Base-by-base conservation (phyloP, 2,329 filamentous ascomycete genomes). In the Trichocomaceae sp. region DNA sequence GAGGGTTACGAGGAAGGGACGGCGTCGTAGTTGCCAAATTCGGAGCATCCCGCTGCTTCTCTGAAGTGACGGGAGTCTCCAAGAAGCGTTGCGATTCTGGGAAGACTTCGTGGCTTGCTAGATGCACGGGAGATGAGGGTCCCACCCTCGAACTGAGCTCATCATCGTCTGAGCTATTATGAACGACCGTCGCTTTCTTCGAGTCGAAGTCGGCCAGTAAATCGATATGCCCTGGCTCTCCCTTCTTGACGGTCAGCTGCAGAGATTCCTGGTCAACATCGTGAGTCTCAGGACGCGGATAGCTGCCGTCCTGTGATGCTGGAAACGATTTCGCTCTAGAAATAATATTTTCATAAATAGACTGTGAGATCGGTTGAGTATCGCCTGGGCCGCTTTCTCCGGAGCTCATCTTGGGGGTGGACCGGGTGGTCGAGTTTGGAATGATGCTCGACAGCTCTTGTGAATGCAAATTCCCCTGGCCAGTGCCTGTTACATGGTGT, bases 11-110 rank as follows among this genome's bases (percentile, higher is more conserved):
- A 13, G 74, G 69, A 23, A 72, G 58, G 6, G 65, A 66, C 15
- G 75, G 74, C n/a, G 71, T 75, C 48, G 64, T 63, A 5, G 64
- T 57, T 23, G 58, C 55, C 51, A 52, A n/a, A 37, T 67, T 61
- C 23, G 66, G 65, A 10, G 57, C 57, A 47, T 64, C 64, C 17
- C 13, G 46, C 33, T 60, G 66, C 60, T 72, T 75, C 33, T 67
- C 67, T 2, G 62, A 65, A 12, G 68, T 69, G 1, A 69, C 69
- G 1, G 74, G 75, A 2, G 75, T 76, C 12, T 68, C 71, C 23
- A 67, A 64, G 54, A 77, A 64, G 23, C 74, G 74, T 0, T 75
- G 69, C 58, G 77, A 75, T 2, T 75, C 77, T 59, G 77, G 74
- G 1, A 74, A 74, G 54, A 76, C 77, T 3, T 70, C 63, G 46